These are phyloP conservation scores for Mariannaea elegans DNA, from an alignment of 2,329 filamentous ascomycete species.

Conservation along the genomic window DNA sequence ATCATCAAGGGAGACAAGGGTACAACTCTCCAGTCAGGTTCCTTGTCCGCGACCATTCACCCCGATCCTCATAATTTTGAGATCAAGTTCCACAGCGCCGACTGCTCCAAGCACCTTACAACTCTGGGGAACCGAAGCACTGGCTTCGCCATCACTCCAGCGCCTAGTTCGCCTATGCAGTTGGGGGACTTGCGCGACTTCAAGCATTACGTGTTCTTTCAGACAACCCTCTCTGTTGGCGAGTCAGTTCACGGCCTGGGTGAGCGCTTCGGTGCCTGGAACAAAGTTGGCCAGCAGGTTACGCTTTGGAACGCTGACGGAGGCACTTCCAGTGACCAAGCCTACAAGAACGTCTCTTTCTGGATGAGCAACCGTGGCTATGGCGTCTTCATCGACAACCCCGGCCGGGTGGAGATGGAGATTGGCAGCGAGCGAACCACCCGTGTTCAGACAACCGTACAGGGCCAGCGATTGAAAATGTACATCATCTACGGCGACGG, in stretches of 20 bases:
- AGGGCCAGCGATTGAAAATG: slow-evolving; percentile 76
- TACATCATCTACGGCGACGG: slow-evolving; percentile 77
- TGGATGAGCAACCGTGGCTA: slow-evolving; percentile 78
- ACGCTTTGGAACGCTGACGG: slow-evolving; percentile 71
- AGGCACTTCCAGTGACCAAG: slow-evolving; percentile 74
- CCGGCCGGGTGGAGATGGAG: slow-evolving; percentile 75
- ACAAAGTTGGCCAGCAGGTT: slow-evolving; percentile 77
- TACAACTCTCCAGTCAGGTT: slow-evolving; percentile 48
- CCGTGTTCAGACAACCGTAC: slow-evolving; percentile 73
- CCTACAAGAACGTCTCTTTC: slow-evolving; percentile 77
- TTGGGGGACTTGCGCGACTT: slow-evolving; percentile 52
- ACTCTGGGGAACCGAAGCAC: slow-evolving; percentile 50
- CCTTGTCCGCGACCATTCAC: slow-evolving; percentile 47
- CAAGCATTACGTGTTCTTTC: slow-evolving; percentile 65
- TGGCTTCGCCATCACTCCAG: slow-evolving; percentile 49
- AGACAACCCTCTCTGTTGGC: slow-evolving; percentile 63
- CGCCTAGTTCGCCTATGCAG: slow-evolving; percentile 46
- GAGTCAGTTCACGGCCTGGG: slow-evolving; percentile 80
- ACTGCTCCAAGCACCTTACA: slow-evolving; percentile 49
- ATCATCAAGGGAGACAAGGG: slow-evolving; percentile 45
- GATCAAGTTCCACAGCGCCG: slow-evolving; percentile 50
- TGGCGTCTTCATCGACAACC: slow-evolving; percentile 77
- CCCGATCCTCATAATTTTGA: slow-evolving; percentile 49
- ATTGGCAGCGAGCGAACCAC: slow-evolving; percentile 78
- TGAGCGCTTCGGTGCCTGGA: slow-evolving; percentile 79